Percentiles rank a stretch among this genome's conserved stretches.
Evolutionary conservation across 306 rosid genomes (phyloP).

Genomic region (Dalbergia cochinchinensis): DNA sequence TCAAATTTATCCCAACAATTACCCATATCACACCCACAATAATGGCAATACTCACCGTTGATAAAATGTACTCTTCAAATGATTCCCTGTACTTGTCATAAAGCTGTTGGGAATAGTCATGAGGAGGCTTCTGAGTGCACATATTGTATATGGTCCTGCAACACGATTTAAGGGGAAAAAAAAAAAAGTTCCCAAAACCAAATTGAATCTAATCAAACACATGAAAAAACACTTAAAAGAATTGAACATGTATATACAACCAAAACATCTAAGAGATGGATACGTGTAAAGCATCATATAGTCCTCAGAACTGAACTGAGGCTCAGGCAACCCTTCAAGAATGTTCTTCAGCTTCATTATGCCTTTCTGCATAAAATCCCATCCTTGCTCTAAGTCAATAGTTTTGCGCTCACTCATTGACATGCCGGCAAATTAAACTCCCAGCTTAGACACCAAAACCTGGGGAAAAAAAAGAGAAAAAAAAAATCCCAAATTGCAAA

Average conservation of each 20-base stretch:
- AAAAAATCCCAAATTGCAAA: conserved; percentile 9
- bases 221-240: background rate
- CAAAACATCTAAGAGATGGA: conserved; percentile 25
- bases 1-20: background rate
- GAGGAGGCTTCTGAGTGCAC: conserved; percentile 88
- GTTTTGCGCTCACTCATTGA: conserved; percentile 63
- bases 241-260: conserved; percentile 4
- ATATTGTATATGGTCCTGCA: conserved; percentile 78
- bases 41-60: conserved; percentile 55
- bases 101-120: conserved; percentile 77
- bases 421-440: conserved; percentile 34
- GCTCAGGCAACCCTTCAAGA: conserved; percentile 70
- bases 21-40: conserved; percentile 1
- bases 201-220: background rate
- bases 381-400: conserved; percentile 68
- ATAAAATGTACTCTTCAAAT: conserved; percentile 65
- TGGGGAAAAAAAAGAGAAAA: conserved; percentile 8
- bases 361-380: conserved; percentile 73
- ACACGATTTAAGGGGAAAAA: conserved; percentile 48
- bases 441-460: conserved; percentile 40
- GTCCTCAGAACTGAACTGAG: conserved; percentile 64
- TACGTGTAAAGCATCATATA: conserved; percentile 71
- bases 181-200: background rate
- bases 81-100: conserved; percentile 75
- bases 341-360: conserved; percentile 67